Base-by-base conservation (phyloP, 2,329 filamentous ascomycete genomes). In the Talaromyces pinophilus region DNA sequence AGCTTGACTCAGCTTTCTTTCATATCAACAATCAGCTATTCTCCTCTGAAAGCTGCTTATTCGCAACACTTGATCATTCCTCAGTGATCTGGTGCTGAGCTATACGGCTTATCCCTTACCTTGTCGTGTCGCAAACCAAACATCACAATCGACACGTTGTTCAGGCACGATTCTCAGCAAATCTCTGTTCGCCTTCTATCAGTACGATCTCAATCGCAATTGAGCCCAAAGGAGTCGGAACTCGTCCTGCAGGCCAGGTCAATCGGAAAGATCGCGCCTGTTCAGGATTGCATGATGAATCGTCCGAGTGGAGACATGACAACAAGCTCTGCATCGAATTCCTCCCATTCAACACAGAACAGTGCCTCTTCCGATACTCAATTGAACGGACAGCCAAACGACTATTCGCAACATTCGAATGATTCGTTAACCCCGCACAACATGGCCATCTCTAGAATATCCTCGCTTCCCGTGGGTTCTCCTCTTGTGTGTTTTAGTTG, bases 351-450 rank as follows among this genome's bases (percentile, higher is more conserved):
- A 6, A 6, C 25, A 10, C 48, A 22, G 15, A 33, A 13, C 25
- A 46, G 35, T 17, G 25, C 40, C 15, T 35, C 17, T 35, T 46
- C 40, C 8, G 62, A 64, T 28, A 28, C 25, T 35, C 52, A 57
- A n/a, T 38, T 64, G 62, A 59, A 44, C 42, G 52, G 52, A 64
- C 50, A 48, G 38, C 30, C 52, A 22, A 54, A 59, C 19, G 35
- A 33, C 28, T 64, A 59, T 48, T 40, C 25, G 22, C 52, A 64
- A 7, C 11, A 25, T 8, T 59, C 62, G 52, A 57, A 59, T 35
- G 48, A 46, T 48, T 57, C 50, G 17, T 25, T 38, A 33, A 19
- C 42, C 10, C 15, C 42, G 13, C 30, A 28, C 19, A 44, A 2
- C n/a, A 52, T 66, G 42, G 33, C 59, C 2, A 28, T 62, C 4